Evolutionary conservation across 805 yeast genomes (phyloP).

Genomic region (Clavispora phyllophila): DNA sequence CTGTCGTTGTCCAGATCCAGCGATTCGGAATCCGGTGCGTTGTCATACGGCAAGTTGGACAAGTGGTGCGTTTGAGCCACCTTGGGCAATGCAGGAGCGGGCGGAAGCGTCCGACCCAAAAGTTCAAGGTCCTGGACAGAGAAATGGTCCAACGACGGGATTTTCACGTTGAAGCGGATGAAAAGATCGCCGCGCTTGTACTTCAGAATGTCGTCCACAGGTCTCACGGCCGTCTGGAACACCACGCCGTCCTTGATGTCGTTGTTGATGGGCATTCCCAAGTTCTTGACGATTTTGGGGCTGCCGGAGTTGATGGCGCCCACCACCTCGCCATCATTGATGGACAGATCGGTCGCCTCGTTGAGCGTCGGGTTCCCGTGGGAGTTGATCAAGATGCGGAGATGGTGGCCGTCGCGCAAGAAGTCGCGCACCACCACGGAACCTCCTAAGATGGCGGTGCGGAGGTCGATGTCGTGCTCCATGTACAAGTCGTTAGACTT

Average conservation of each 20-base stretch:
- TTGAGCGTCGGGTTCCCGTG: constrained; percentile 23
- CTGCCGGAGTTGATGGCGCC: constrained; percentile 49
- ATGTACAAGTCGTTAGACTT: constrained; percentile 40
- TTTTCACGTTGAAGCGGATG: constrained; percentile 33
- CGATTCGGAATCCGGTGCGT: neutral
- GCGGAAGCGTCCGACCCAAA: constrained; percentile 11
- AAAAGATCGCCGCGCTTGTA: constrained; percentile 32
- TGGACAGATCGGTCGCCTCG: constrained; percentile 8
- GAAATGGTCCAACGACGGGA: constrained; percentile 29
- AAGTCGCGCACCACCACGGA: constrained; percentile 30
- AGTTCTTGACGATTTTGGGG: constrained; percentile 43
- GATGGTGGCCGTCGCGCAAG: constrained; percentile 26
- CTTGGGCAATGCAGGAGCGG: constrained; percentile 4
- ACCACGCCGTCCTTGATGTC: constrained; percentile 19
- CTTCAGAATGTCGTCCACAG: constrained; percentile 1
- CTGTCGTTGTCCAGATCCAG: neutral
- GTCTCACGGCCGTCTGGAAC: constrained; percentile 19
- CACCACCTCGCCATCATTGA: constrained; percentile 41
- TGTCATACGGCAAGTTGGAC: constrained; percentile 5
- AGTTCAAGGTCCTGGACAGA: constrained; percentile 6
- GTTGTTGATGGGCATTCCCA: constrained; percentile 57
- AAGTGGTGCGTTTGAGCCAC: constrained; percentile 8
- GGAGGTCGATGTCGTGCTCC: constrained; percentile 43
- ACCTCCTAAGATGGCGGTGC: constrained; percentile 59
- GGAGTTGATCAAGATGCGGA: constrained; percentile 29